A percentile compares a stretch with the other conserved stretches of the same genome.
Evolutionary conservation across 2,329 filamentous ascomycete genomes (phyloP).

Genomic region (Clonostachys rosea): DNA sequence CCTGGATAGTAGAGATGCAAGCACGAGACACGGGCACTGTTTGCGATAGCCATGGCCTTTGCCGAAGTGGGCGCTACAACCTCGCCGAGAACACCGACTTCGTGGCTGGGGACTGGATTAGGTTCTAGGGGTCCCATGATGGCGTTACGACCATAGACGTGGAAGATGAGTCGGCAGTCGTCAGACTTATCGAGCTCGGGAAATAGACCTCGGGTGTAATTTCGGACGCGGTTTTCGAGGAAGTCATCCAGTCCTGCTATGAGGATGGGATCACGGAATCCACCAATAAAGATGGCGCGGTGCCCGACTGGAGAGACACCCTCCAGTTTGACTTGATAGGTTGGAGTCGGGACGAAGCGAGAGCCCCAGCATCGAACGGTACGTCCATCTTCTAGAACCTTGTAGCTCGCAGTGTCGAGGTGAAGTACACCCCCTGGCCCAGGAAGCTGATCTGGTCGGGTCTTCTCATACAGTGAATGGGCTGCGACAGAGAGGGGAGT

Average conservation of each 20-base stretch:
- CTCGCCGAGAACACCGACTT: conserved; percentile 40
- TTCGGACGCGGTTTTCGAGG: conserved; percentile 24
- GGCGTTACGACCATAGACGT: conserved; percentile 36
- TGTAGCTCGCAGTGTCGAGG: conserved; percentile 32
- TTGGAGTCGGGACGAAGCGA: conserved; percentile 19
- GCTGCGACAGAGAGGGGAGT: conserved; percentile 42
- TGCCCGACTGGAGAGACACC: conserved; percentile 35
- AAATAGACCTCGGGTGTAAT: conserved; percentile 11
- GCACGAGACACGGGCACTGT: conserved; percentile 28
- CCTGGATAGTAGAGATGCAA: conserved; percentile 38
- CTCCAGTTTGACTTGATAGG: conserved; percentile 44
- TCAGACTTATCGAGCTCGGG: conserved; percentile 11
- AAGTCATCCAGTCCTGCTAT: conserved; percentile 31
- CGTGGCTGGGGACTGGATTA: conserved; percentile 15
- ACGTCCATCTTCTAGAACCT: conserved; percentile 22
- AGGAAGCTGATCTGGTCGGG: conserved; percentile 38
- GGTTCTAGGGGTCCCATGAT: conserved; percentile 22
- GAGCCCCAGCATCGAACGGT: conserved; percentile 34
- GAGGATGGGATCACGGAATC: conserved; percentile 38
- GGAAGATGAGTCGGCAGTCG: conserved; percentile 33
- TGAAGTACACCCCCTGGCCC: conserved; percentile 43
- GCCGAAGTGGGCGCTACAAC: conserved; percentile 34
- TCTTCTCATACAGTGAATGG: conserved; percentile 49
- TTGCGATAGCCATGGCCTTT: conserved; percentile 32
- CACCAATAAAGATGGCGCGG: conserved; percentile 37